Conservation (phyloP, 208 protist species). For the Wallacemonas rigidus region DNA sequence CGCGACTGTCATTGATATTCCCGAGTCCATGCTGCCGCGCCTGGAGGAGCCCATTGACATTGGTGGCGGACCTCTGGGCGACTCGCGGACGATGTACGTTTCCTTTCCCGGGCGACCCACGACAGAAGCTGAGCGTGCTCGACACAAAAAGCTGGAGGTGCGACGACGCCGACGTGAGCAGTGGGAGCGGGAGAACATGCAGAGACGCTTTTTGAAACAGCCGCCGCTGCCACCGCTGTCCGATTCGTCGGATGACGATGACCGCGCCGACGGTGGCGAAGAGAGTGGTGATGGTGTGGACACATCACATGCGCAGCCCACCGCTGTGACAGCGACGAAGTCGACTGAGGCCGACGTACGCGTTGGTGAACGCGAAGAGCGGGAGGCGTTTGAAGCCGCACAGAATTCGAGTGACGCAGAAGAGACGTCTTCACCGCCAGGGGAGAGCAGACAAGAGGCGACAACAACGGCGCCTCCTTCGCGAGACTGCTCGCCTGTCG, state of each 20-base stretch:
- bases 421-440: no score
- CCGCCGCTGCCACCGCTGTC: slow-evolving; percentile 5
- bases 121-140: slow-evolving; percentile 6
- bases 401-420: not conserved
- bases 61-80: slow-evolving; percentile 17
- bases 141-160: slow-evolving; percentile 14
- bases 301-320: no score
- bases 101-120: slow-evolving; percentile 43
- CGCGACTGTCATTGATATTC: slow-evolving; percentile 73
- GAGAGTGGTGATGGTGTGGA: not conserved
- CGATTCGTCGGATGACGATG: slow-evolving; percentile 4
- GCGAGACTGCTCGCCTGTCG: not conserved
- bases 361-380: not conserved
- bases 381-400: not conserved
- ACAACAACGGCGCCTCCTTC: not conserved
- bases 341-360: not conserved
- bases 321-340: no score
- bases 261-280: not conserved
- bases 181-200: slow-evolving; percentile 6
- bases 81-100: slow-evolving; percentile 61
- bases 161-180: not conserved
- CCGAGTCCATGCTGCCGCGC: slow-evolving; percentile 58
- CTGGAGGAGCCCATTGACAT: slow-evolving; percentile 41
- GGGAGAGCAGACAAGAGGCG: no score
- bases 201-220: slow-evolving; percentile 13